Evolutionary conservation across 345 rosid genomes (phyloP).

Genomic region (Salix purpurea): DNA sequence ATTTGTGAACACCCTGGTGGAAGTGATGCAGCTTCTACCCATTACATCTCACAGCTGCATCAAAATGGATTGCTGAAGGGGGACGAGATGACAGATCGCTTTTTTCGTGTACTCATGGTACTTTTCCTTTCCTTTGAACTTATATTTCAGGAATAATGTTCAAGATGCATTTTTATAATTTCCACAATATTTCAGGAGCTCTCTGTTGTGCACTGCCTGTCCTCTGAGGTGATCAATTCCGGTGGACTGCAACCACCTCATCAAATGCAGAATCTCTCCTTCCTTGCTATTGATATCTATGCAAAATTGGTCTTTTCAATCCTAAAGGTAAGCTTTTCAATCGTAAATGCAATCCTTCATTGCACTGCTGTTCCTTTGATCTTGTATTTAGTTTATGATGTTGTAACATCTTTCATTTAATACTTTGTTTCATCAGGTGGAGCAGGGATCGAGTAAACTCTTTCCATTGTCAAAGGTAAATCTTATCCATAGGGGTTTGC

Average conservation of each 20-base stretch:
- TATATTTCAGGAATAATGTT: background rate
- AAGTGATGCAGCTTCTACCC: conserved; percentile 59
- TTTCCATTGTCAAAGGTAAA: conserved; percentile 69
- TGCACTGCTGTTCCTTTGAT: background rate
- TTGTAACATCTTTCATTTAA: background rate
- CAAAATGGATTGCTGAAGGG: conserved; percentile 80
- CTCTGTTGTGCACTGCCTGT: conserved; percentile 78
- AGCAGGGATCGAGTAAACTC: conserved; percentile 69
- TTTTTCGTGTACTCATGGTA: conserved; percentile 76
- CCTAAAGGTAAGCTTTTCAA: conserved; percentile 45
- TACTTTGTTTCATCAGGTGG: conserved; percentile 47
- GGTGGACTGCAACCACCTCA: conserved; percentile 58
- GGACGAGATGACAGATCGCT: conserved; percentile 77
- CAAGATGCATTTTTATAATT: background rate
- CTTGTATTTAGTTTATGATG: background rate
- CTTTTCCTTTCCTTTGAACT: background rate
- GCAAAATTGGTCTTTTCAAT: conserved; percentile 73
- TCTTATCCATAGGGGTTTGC: background rate
- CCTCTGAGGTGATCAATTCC: conserved; percentile 63
- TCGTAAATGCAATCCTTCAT: conserved; percentile 36
- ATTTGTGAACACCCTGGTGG: conserved; percentile 75
- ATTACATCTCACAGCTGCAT: conserved; percentile 66
- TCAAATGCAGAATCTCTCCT: conserved; percentile 64
- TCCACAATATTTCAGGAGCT: conserved; percentile 47
- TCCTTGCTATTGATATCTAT: conserved; percentile 80